Base-by-base conservation (phyloP, 192 early-diverging fungal genomes). In the Podila horticola region DNA sequence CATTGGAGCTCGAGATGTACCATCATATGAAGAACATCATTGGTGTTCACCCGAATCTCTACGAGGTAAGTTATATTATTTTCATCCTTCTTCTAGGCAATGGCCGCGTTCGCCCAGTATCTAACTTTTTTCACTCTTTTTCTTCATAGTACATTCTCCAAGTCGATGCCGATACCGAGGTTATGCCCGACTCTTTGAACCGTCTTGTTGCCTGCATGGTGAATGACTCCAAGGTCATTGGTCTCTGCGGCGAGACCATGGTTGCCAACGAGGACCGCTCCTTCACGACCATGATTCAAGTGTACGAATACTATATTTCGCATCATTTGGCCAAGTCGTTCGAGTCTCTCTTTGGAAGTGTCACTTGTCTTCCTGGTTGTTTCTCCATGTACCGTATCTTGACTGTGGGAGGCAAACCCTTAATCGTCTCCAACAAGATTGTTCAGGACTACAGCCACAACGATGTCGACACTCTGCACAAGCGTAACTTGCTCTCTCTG, bases 161-260 rank as follows among this genome's bases (percentile, higher is more conserved):
- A 92, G 93, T 99, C n/a, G 97, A 99, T 86, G 96, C 97, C 31
- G 97, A 99, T 76, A 99, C 97, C 0, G 91, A 93, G 34, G 95
- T 95, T 29, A 89, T 89, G 85, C 89, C 92, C 1, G 95, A 98
- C 74, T 93, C 96, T 22, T 86, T 99, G 36, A 94, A 96, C 67
- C 93, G 93, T 31, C 86, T 99, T 86, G 90, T 99, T 9, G 92
- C 95, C 5, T 88, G 91, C 62, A 94, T 97, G 92, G 90, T 92
- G 19, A 89, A 94, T 71, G 96, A 99, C 83, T 87, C 88, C 61
- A 93, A 94, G 84, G 93, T 98, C 71, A 92, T 95, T 75, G 97
- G 97, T 30, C 88, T 95, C 29, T 98, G 96, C 71, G 97, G 97
- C 61, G 97, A 99, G 77, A 99, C 97, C 5, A 87, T 85, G 79